phyloP scores from a whole-genome alignment of 805 yeast genomes.

The Starmerella ratchasimensis region DNA sequence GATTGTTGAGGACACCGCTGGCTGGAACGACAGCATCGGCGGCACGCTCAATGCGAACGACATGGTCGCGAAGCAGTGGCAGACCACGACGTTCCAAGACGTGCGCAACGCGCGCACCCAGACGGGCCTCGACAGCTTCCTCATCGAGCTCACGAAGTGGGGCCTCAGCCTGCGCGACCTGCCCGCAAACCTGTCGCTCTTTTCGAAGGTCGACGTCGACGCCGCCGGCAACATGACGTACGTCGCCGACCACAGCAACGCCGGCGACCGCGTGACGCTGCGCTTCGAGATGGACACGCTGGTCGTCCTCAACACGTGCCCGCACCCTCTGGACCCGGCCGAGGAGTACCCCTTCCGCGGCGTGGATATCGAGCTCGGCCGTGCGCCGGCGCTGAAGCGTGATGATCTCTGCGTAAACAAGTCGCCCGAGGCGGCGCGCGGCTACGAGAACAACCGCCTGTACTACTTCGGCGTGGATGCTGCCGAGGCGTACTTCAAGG shows the following conservation, averaged over 20 bases:
- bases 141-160: slow-evolving; percentile 9
- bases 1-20: slow-evolving; percentile 6
- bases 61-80: slow-evolving; percentile 9
- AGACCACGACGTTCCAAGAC: slow-evolving; percentile 5
- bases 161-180: slow-evolving; percentile 7
- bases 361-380: slow-evolving; percentile 3
- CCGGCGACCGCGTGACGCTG: slow-evolving; percentile 5
- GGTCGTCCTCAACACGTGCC: slow-evolving; percentile 9
- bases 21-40: slow-evolving; percentile 12
- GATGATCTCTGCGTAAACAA: slow-evolving; percentile 2
- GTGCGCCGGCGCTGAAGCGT: neutral
- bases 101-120: slow-evolving; percentile 5
- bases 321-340: slow-evolving; percentile 11
- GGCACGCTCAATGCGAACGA: slow-evolving; percentile 4
- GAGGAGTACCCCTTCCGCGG: slow-evolving; percentile 4
- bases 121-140: slow-evolving; percentile 8
- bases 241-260: neutral
- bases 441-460: slow-evolving; percentile 8
- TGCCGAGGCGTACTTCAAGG: neutral
- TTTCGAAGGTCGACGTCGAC: slow-evolving; percentile 2
- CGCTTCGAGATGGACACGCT: slow-evolving; percentile 11
- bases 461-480: slow-evolving; percentile 4
- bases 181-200: slow-evolving; percentile 7
- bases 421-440: slow-evolving; percentile 7
- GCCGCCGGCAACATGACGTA: slow-evolving; percentile 2